Evolutionary conservation across 805 yeast species (phyloP), one percentile per base, ranked within the genome.

Genomic region (Saturnispora mendoncae): DNA sequence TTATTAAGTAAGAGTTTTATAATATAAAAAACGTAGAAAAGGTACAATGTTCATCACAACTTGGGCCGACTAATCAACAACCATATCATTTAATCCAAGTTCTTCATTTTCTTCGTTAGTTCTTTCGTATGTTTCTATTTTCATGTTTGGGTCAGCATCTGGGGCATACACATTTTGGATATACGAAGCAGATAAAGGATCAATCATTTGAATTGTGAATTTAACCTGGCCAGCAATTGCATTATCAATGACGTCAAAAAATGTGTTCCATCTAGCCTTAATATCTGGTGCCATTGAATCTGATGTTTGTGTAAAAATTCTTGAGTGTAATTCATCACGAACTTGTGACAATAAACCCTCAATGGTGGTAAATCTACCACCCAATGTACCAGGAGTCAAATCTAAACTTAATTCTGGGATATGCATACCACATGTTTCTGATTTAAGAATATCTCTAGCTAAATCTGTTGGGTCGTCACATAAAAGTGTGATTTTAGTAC

Each of bases 131-230:
- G 92, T 96, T 64, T 83, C 95, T 46, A 84, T 75, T 32, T 61
- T 70, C 97, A 92, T 92, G 59, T 90, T 85, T 50, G 99, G 99
- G 65, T 92, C 99, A 32, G 76, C 75, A 64, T 92, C 99, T 21
- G 99, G 99, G 27, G 99, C 99, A 57, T 88, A 92, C n/a, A 90
- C 92, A 58, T 92, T 92, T 65, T 92, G 99, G 48, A 92, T 83
- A 56, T 92, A 92, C 0, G 96, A 86, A 4, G 94, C 81, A 15
- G 97, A 95, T 54, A 92, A 66, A 6, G 99, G 98, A 63, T 92
- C 99, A 49, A 79, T 87, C 94, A 92, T 83, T 32, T 75, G 59
- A 27, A 92, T 72, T 1, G 97, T 90, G 65, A 92, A 88, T 43
- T 80, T 76, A 35, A 76, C 67, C 49, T 83, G 77, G 34, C 97